Conservation (phyloP, 1,139 yeast genomes). For the Suhomyces choctaworum region DNA sequence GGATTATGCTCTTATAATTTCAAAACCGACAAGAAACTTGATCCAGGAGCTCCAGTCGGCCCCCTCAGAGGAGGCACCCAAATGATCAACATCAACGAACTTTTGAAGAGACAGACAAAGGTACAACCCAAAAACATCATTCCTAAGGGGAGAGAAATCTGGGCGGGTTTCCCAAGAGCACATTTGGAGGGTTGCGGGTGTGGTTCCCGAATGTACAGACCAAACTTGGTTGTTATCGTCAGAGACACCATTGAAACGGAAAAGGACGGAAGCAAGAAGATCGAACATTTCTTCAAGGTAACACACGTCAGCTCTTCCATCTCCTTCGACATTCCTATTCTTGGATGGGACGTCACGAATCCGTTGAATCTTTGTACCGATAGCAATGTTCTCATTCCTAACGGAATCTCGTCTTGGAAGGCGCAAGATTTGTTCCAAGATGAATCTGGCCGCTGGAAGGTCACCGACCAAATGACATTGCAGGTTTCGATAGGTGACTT, state of each 20-base stretch:
- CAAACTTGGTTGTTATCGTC: slow-evolving; percentile 26
- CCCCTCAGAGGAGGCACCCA: slow-evolving; percentile 31
- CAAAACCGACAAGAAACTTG: slow-evolving; percentile 12
- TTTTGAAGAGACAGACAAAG: slow-evolving; percentile 10
- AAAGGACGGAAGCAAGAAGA: slow-evolving; percentile 2
- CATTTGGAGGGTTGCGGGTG: slow-evolving; percentile 30
- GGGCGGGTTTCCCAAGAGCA: slow-evolving; percentile 30
- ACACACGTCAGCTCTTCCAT: slow-evolving; percentile 35
- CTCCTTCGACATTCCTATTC: slow-evolving; percentile 28
- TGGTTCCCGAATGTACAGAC: slow-evolving; percentile 27
- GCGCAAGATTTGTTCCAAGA: slow-evolving; percentile 14
- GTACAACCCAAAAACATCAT: slow-evolving; percentile 1
- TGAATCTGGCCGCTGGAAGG: slow-evolving; percentile 16
- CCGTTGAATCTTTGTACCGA: slow-evolving; percentile 18
- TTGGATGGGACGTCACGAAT: slow-evolving; percentile 22
- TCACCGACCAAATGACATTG: slow-evolving; percentile 33
- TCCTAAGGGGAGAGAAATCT: slow-evolving; percentile 25
- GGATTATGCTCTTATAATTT: slow-evolving; percentile 32
- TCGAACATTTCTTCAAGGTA: slow-evolving; percentile 17
- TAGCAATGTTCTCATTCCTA: slow-evolving; percentile 28
- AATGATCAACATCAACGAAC: slow-evolving; percentile 20
- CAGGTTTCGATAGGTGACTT: slow-evolving; percentile 38
- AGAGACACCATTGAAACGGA: slow-evolving; percentile 16
- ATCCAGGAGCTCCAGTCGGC: slow-evolving; percentile 17
- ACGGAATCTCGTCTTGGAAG: slow-evolving; percentile 29